Conservation (phyloP, 1,284 basidiomycete genomes). For the Pseudozyma thailandica region DNA sequence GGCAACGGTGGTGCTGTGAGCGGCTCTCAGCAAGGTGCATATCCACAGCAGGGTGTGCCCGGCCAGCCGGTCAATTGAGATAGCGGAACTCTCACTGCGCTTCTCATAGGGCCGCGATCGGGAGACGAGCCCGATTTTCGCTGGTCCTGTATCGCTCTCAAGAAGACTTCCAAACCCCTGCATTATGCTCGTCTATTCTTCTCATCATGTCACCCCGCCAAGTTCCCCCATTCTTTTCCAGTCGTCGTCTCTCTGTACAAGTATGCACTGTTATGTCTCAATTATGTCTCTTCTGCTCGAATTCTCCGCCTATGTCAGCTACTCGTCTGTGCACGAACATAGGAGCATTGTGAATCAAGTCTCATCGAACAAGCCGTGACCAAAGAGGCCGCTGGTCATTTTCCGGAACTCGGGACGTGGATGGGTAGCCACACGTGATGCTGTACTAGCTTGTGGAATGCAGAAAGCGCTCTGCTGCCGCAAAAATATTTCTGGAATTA, state of each 20-base stretch:
- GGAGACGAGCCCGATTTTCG: not conserved
- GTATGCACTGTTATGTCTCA: constrained; percentile 27
- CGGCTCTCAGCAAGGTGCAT: constrained; percentile 37
- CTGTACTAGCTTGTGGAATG: not conserved
- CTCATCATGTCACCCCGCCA: not conserved
- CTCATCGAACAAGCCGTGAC: not conserved
- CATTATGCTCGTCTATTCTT: not conserved
- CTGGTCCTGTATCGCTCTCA: not conserved
- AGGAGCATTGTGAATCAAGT: no score
- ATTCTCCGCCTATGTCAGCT: no score
- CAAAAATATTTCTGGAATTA: constrained; percentile 1
- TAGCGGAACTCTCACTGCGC: not conserved
- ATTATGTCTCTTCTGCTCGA: not conserved
- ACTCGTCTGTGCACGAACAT: no score
- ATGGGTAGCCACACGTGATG: constrained; percentile 21
- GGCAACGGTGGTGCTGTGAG: constrained; percentile 35
- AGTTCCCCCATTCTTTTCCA: not conserved
- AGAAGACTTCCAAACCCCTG: not conserved
- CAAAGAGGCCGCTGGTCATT: no score
- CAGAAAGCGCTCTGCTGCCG: constrained; percentile 22
- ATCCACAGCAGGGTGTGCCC: constrained; percentile 35
- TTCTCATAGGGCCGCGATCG: not conserved
- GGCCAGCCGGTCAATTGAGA: constrained; percentile 32
- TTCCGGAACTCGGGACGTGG: constrained; percentile 16
- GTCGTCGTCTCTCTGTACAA: constrained; percentile 28